Evolutionary conservation across 108 stramenopile genomes (phyloP), one percentile per base, ranked within the genome.

Genomic region (Ochromonas danica): DNA sequence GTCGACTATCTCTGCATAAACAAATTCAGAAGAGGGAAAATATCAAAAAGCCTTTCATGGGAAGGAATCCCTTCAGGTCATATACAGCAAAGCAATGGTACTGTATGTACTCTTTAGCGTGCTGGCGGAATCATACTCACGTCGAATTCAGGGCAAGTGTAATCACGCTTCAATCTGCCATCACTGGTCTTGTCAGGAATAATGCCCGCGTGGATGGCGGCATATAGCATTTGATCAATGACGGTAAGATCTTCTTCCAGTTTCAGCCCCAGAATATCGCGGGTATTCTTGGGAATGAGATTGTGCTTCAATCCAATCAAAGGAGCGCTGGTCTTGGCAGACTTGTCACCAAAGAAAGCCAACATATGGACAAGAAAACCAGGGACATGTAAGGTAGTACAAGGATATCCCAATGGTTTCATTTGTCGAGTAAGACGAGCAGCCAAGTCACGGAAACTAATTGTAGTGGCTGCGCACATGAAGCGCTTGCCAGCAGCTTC

Each of bases 401-500:
- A 22, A 22, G 17, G 51, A 22, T 57, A 57, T 10, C 51, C 51
- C 17, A 57, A 22, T 22, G 51, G 51, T 10, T 22, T 10, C 17
- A 57, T 17, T 22, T 57, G 17, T 10, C 51, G 51, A 22, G 17
- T 22, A 22, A 57, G 10, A 22, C 10, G 17, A 22, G 51, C 51
- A 22, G 17, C 51, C 17, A 17, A 57, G 17, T 57, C 51, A 22
- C 51, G 51, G 51, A 57, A 17, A 22, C 51, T 22, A 10, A 22
- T 17, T 22, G 51, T 10, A 10, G 51, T 17, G 17, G 51, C 10
- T 10, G 51, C 10, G 17, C 10, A 10, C 17, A 70, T 30, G 1
- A 42, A 80, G 65, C 79, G 65, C 25, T 80, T 80, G 1, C 79
- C 79, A 10, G 39, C 79, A 10, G 79, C 70, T 1, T 39, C 38